These are phyloP conservation scores for Solanum hybrid DNA, from an alignment of 305 asterid species.

Conservation along the genomic window DNA sequence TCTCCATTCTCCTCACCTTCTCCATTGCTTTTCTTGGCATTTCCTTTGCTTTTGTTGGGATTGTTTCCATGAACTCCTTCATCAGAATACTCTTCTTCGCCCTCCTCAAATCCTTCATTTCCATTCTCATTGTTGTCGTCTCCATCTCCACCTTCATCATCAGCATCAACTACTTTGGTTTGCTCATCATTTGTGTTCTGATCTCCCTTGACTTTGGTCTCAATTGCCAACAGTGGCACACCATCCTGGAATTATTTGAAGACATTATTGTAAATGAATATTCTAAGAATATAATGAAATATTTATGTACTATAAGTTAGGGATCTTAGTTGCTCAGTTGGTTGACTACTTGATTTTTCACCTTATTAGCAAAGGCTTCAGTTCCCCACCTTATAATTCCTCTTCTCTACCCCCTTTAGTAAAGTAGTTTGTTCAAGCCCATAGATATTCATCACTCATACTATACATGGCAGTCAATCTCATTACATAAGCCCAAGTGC, in stretches of 20 bases:
- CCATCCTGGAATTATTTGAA: slow-evolving; percentile 6
- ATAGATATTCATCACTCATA: too few species aligned
- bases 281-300: not conserved
- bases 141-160: slow-evolving; percentile 37
- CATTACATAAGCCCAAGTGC: too few species aligned
- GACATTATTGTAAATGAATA: not conserved
- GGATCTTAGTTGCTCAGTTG: too few species aligned
- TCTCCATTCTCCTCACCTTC: slow-evolving; percentile 30
- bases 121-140: slow-evolving; percentile 15
- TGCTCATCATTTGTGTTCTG: not conserved
- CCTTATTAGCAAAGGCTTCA: too few species aligned
- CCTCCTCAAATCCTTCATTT: slow-evolving; percentile 21
- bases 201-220: slow-evolving; percentile 12
- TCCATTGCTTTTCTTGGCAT: slow-evolving; percentile 23
- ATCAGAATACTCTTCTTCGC: slow-evolving; percentile 27
- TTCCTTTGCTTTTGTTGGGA: slow-evolving; percentile 22
- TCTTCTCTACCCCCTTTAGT: too few species aligned
- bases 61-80: slow-evolving; percentile 31
- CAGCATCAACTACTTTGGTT: slow-evolving; percentile 31
- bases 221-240: slow-evolving; percentile 14
- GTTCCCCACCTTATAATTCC: too few species aligned
- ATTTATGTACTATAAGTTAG: too few species aligned
- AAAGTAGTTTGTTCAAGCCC: too few species aligned
- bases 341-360: too few species aligned
- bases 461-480: too few species aligned